Evolutionary conservation across 2,329 filamentous ascomycete genomes (phyloP).

Genomic region (Allantophomopsis cytisporea): DNA sequence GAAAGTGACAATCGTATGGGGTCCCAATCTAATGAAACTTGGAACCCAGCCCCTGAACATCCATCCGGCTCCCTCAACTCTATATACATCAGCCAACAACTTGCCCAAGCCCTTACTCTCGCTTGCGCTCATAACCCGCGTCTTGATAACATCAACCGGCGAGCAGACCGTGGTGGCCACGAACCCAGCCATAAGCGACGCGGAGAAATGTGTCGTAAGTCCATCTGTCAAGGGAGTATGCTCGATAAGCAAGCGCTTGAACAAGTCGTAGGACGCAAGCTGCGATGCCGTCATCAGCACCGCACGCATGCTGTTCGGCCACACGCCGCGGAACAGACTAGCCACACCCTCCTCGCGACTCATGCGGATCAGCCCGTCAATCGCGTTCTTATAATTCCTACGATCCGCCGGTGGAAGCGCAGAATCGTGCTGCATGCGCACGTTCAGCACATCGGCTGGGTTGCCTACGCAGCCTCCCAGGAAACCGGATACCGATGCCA

Average conservation of each 20-base stretch:
- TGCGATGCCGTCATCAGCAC: slow-evolving; percentile 83
- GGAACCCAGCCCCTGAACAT: slow-evolving; percentile 87
- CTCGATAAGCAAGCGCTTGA: slow-evolving; percentile 57
- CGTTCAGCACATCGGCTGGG: slow-evolving; percentile 90
- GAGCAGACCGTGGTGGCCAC: slow-evolving; percentile 76
- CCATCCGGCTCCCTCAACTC: slow-evolving; percentile 61
- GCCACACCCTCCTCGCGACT: slow-evolving; percentile 65
- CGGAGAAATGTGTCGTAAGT: slow-evolving; percentile 65
- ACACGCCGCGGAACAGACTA: slow-evolving; percentile 72
- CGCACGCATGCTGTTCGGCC: slow-evolving; percentile 69
- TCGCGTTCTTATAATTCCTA: slow-evolving; percentile 78
- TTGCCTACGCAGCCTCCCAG: slow-evolving; percentile 84
- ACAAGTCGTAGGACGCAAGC: slow-evolving; percentile 71
- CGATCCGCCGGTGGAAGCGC: slow-evolving; percentile 60
- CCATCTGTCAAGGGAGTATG: slow-evolving; percentile 54
- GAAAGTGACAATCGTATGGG: slow-evolving; percentile 80
- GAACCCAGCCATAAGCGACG: slow-evolving; percentile 66
- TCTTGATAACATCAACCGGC: slow-evolving; percentile 84
- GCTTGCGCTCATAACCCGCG: slow-evolving; percentile 64
- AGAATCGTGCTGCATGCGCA: slow-evolving; percentile 93
- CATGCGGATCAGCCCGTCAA: slow-evolving; percentile 82
- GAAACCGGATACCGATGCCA: slow-evolving; percentile 75
- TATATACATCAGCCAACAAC: slow-evolving; percentile 53
- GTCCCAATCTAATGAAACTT: slow-evolving; percentile 51
- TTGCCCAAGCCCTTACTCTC: slow-evolving; percentile 38